Percentiles rank a stretch among this genome's conserved stretches.
These are phyloP conservation scores for Solanum dulcamara DNA, from an alignment of 257 asterid genomes.

Conservation along the genomic window DNA sequence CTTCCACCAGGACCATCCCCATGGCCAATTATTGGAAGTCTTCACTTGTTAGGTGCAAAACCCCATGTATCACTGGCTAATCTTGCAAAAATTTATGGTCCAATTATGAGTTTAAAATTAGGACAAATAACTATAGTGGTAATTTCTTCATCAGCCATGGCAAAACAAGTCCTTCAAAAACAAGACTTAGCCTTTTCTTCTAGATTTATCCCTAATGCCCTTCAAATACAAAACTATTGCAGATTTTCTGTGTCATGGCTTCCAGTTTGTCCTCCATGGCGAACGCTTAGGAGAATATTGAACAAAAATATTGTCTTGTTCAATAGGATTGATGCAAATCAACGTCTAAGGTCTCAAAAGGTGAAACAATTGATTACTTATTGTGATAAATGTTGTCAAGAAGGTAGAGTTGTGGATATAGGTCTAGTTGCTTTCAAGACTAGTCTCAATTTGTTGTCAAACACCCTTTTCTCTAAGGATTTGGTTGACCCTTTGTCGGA, in stretches of 20 bases:
- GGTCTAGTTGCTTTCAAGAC: conserved; percentile 24
- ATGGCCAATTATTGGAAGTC: background rate
- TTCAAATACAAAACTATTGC: background rate
- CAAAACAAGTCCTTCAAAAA: background rate
- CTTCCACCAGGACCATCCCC: conserved; percentile 9
- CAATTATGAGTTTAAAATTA: background rate
- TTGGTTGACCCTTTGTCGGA: conserved; percentile 48
- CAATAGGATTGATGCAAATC: conserved; percentile 8
- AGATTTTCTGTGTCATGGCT: background rate
- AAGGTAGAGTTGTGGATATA: conserved; percentile 36
- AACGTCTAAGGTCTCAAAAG: conserved; percentile 6
- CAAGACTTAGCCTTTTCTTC: background rate
- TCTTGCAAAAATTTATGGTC: conserved; percentile 3
- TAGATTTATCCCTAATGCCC: background rate
- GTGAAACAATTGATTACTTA: conserved; percentile 43
- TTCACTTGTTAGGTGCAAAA: background rate
- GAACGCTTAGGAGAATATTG: background rate
- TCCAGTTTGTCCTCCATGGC: background rate
- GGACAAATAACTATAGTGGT: background rate
- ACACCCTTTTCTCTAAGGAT: conserved; percentile 44
- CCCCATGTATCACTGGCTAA: background rate
- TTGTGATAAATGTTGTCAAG: conserved; percentile 26
- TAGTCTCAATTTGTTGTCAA: conserved; percentile 35
- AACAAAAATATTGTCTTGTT: background rate
- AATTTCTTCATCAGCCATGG: background rate